phyloP scores from a whole-genome alignment of 208 protist species.

The Leishmania tarentolae region DNA sequence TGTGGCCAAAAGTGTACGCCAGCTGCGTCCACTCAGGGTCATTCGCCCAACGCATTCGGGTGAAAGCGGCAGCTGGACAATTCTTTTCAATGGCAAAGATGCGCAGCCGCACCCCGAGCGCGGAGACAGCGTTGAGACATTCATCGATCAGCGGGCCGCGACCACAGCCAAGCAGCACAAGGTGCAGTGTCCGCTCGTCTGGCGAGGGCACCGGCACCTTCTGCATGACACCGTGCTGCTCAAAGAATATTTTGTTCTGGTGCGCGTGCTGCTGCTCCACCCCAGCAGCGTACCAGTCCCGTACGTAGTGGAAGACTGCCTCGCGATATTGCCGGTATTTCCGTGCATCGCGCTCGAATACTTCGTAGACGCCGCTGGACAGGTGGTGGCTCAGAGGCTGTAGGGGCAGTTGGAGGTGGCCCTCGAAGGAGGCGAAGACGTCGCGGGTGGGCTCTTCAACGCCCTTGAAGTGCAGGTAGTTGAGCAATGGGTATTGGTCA shows the following conservation, averaged over 20 bases:
- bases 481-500: constrained; percentile 65
- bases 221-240: constrained; percentile 11
- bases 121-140: constrained; percentile 80
- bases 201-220: constrained; percentile 12
- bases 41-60: constrained; percentile 50
- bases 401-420: constrained; percentile 92
- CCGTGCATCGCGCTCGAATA: constrained; percentile 97
- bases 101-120: constrained; percentile 66
- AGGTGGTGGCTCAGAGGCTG: constrained; percentile 98
- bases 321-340: constrained; percentile 97
- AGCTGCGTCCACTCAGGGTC: constrained; percentile 71
- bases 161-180: constrained; percentile 98
- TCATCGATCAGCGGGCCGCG: constrained; percentile 95
- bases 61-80: constrained; percentile 93
- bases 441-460: constrained; percentile 58
- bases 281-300: constrained; percentile 49
- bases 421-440: constrained; percentile 83
- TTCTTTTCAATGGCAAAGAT: constrained; percentile 99
- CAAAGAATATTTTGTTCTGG: constrained; percentile 26
- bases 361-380: constrained; percentile 97
- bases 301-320: constrained; percentile 75
- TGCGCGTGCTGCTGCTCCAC: constrained; percentile 35
- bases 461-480: constrained; percentile 52
- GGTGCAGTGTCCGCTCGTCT: constrained; percentile 49
- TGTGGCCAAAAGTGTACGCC: constrained; percentile 71